A percentile compares a stretch with the other conserved stretches of the same genome.
Evolutionary conservation across 192 early-diverging fungal species (phyloP).

Genomic region (Coemansia biformis): DNA sequence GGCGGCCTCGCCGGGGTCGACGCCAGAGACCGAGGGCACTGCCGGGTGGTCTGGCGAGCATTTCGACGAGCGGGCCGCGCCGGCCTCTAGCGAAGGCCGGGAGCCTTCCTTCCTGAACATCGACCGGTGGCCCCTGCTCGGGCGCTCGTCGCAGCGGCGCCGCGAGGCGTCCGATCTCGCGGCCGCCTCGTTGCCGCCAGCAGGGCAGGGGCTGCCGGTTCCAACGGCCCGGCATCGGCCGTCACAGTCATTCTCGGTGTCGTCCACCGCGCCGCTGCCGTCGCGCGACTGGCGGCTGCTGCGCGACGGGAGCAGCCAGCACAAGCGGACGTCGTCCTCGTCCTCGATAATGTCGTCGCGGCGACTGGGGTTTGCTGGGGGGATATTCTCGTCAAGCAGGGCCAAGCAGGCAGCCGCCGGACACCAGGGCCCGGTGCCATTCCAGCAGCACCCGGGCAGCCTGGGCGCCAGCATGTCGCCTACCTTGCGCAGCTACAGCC

Average conservation of each 20-base stretch:
- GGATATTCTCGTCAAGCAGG: conserved; percentile 9
- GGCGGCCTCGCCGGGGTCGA: conserved; percentile 16
- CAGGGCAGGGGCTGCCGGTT: neutral
- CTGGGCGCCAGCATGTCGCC: no score
- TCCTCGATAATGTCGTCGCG: conserved; percentile 19
- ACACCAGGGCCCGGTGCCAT: neutral
- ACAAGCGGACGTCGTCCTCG: conserved; percentile 43
- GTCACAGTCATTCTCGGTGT: conserved; percentile 40
- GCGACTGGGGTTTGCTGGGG: conserved; percentile 10
- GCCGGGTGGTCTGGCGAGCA: no score
- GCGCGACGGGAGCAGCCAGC: conserved; percentile 14
- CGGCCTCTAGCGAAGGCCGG: conserved; percentile 8
- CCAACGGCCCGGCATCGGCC: conserved; percentile 20
- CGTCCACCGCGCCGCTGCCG: conserved; percentile 6
- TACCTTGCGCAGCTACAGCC: no score
- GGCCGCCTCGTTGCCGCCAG: conserved; percentile 1
- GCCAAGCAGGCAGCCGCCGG: conserved; percentile 1
- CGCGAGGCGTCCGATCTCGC: conserved; percentile 1
- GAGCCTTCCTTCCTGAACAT: conserved; percentile 23
- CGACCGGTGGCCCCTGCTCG: conserved; percentile 31
- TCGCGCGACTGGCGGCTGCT: conserved; percentile 30
- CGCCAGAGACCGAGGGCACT: conserved; percentile 5
- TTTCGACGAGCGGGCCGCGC: no score
- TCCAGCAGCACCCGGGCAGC: neutral
- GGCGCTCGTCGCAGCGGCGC: conserved; percentile 27